Conservation (phyloP, 2,329 filamentous ascomycete genomes). For the Colletotrichum sp. region DNA sequence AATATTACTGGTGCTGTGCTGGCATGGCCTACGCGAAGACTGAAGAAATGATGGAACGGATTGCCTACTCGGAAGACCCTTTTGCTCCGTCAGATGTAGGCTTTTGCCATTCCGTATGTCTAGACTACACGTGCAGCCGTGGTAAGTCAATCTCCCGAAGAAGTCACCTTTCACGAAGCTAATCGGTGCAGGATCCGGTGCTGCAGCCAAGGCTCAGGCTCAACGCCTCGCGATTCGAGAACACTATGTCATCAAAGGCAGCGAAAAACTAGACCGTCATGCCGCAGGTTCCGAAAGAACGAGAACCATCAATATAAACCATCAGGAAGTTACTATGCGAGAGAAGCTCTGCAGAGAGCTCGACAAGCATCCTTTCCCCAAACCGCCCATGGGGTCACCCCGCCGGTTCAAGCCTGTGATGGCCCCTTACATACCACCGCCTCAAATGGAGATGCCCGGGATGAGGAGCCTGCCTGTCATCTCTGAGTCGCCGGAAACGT, state of each 20-base stretch:
- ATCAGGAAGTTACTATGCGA: conserved; percentile 5
- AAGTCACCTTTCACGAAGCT: neutral
- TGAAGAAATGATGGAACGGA: conserved; percentile 5
- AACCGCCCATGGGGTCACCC: neutral
- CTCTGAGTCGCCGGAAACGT: neutral
- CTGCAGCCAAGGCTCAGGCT: neutral
- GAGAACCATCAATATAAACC: conserved; percentile 3
- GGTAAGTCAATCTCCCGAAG: neutral
- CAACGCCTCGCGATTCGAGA: conserved; percentile 4
- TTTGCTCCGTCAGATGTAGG: neutral
- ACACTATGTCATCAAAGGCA: conserved; percentile 6
- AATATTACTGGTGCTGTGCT: neutral
- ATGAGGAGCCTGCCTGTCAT: neutral
- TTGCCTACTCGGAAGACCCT: conserved; percentile 9
- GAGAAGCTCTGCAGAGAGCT: conserved; percentile 7
- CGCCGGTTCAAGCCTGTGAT: conserved; percentile 6
- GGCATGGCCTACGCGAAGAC: conserved; percentile 1
- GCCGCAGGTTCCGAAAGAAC: neutral
- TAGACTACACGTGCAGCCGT: neutral
- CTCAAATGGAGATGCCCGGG: conserved; percentile 1
- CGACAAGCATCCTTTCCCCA: neutral
- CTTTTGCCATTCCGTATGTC: neutral
- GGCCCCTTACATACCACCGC: neutral
- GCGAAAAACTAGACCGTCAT: neutral
- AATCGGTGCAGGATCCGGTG: neutral